These are phyloP conservation scores for Diaporthe sp. DNA, from an alignment of 2,329 filamentous ascomycete species.

Conservation along the genomic window DNA sequence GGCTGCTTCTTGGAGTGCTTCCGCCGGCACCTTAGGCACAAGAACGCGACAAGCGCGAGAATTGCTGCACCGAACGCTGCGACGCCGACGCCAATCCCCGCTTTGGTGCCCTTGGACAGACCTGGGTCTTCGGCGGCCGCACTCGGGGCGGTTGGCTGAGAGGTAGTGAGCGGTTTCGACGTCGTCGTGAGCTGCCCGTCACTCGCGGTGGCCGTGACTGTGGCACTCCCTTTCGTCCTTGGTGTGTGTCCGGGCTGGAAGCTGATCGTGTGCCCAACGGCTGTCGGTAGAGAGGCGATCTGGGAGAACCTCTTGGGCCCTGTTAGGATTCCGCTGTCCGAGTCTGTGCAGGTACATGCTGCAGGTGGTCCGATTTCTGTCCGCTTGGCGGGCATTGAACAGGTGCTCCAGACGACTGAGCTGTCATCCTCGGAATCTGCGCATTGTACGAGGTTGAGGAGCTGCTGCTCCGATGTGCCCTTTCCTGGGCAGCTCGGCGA, in stretches of 20 bases:
- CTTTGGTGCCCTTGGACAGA: constrained; percentile 17
- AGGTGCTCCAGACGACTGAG: constrained; percentile 19
- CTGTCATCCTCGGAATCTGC: not conserved
- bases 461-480: not conserved
- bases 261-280: not conserved
- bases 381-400: not conserved
- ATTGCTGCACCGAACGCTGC: not conserved
- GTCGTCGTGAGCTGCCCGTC: constrained; percentile 1
- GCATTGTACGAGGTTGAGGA: constrained; percentile 26
- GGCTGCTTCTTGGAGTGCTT: not conserved
- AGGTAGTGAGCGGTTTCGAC: not conserved
- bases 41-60: not conserved
- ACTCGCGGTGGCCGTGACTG: not conserved
- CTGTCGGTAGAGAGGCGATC: constrained; percentile 5
- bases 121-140: not conserved
- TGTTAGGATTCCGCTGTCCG: not conserved
- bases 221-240: not conserved
- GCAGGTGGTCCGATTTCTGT: constrained; percentile 11
- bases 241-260: constrained; percentile 17
- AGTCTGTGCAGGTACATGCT: constrained; percentile 15
- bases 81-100: constrained; percentile 21
- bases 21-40: not conserved
- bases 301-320: not conserved
- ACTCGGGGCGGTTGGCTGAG: not conserved
- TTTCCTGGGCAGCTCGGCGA: constrained; percentile 7